phyloP scores from a whole-genome alignment of 2,329 filamentous ascomycete species.

The Trichoderma lentiforme region DNA sequence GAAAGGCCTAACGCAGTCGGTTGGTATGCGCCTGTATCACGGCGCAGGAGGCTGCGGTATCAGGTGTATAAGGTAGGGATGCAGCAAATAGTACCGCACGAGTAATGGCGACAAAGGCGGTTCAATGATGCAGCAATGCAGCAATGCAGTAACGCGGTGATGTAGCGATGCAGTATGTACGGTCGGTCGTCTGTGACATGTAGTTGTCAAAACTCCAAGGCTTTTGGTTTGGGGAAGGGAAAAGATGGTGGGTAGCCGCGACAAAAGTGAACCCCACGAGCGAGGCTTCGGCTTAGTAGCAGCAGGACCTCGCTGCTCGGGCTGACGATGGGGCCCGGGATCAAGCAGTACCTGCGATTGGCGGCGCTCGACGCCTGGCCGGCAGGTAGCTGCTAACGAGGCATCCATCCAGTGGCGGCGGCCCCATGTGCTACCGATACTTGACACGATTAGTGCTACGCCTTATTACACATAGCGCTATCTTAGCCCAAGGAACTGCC shows the following conservation, averaged over 20 bases:
- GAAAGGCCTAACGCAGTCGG: background rate
- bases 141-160: background rate
- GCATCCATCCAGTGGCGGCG: background rate
- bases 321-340: background rate
- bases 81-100: background rate
- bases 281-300: conserved; percentile 9
- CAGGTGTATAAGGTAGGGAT: background rate
- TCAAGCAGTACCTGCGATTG: background rate
- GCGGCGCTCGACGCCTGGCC: background rate
- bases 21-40: background rate
- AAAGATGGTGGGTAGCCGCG: conserved; percentile 9
- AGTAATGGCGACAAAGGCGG: background rate
- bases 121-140: background rate
- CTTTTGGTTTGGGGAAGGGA: background rate
- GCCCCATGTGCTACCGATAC: background rate
- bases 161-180: background rate
- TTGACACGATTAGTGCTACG: background rate
- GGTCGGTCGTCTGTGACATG: background rate
- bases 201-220: background rate
- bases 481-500: background rate
- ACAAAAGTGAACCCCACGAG: conserved; percentile 8
- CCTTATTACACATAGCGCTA: background rate
- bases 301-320: background rate
- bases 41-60: background rate
- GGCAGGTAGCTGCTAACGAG: background rate